Percentiles rank a stretch among this genome's conserved stretches.
These are phyloP conservation scores for Hirsutella thompsonii DNA, from an alignment of 2,329 filamentous ascomycete genomes.

Conservation along the genomic window DNA sequence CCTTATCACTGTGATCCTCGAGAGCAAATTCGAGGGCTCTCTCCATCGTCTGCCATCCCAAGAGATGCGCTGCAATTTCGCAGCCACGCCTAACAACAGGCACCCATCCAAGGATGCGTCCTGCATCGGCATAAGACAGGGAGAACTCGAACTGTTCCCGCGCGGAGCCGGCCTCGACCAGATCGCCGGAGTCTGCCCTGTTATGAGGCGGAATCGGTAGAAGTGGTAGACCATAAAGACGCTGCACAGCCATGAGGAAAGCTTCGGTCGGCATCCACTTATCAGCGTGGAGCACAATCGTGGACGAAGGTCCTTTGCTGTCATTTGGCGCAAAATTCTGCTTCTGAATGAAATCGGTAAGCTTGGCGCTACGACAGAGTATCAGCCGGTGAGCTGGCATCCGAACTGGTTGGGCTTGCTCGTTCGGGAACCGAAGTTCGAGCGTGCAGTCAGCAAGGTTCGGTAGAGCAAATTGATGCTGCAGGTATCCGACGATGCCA, in stretches of 20 bases:
- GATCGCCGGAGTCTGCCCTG: conserved; percentile 14
- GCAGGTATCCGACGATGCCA: conserved; percentile 25
- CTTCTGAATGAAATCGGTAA: conserved; percentile 14
- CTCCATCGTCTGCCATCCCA: conserved; percentile 53
- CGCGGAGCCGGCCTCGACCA: conserved; percentile 23
- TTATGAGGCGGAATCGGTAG: conserved; percentile 21
- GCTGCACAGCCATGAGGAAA: conserved; percentile 44
- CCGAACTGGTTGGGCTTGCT: conserved; percentile 22
- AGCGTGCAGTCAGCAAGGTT: conserved; percentile 30
- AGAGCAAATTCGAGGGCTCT: conserved; percentile 46
- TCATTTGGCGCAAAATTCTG: conserved; percentile 16
- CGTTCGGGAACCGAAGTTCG: conserved; percentile 30
- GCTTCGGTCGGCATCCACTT: conserved; percentile 42
- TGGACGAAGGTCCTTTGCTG: conserved; percentile 11
- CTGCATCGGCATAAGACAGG: conserved; percentile 53
- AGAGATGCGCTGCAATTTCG: conserved; percentile 41
- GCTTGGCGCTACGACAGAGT: conserved; percentile 33
- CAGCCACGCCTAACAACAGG: conserved; percentile 44
- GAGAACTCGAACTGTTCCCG: conserved; percentile 37
- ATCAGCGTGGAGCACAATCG: conserved; percentile 29
- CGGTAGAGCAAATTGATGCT: conserved; percentile 18
- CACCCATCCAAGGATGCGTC: conserved; percentile 41
- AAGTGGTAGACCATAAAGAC: conserved; percentile 42
- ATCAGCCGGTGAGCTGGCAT: conserved; percentile 43
- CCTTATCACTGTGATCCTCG: conserved; percentile 19